Percentiles rank a stretch among this genome's conserved stretches.
phyloP scores from a whole-genome alignment of 2,329 filamentous ascomycete species.

The Podosphaera fusca region DNA sequence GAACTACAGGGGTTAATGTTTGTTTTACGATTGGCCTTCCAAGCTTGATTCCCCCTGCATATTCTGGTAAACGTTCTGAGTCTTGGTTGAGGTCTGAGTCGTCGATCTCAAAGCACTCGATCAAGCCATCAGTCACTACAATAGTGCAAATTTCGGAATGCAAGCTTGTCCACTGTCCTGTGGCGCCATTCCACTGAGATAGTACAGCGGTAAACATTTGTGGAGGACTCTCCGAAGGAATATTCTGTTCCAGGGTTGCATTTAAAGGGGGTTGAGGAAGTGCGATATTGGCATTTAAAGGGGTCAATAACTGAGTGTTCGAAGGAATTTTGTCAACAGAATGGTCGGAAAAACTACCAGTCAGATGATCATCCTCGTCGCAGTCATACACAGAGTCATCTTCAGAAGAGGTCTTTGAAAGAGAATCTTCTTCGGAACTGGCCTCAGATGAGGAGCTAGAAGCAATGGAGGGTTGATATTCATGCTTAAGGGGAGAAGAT shows the following conservation, averaged over 20 bases:
- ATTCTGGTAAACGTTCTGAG: not conserved
- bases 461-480: constrained; percentile 71
- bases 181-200: not conserved
- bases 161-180: constrained; percentile 33
- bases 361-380: constrained; percentile 9
- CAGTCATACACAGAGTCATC: constrained; percentile 27
- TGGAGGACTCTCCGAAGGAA: not conserved
- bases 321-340: no score
- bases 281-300: not conserved
- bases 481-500: constrained; percentile 88
- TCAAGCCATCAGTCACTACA: constrained; percentile 31
- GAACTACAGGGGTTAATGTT: constrained; percentile 76
- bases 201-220: not conserved
- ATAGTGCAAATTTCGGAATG: constrained; percentile 28
- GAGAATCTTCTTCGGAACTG: constrained; percentile 22
- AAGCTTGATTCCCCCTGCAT: not conserved
- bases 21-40: constrained; percentile 28
- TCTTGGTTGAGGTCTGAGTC: not conserved
- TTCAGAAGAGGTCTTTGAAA: constrained; percentile 26
- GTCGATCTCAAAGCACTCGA: constrained; percentile 28
- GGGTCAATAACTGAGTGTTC: not conserved
- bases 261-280: not conserved
- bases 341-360: not conserved
- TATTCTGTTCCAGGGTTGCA: not conserved
- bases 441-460: constrained; percentile 36